Evolutionary conservation across 305 asterid species (phyloP), one percentile per base, ranked within the genome.

Genomic region (Fraxinus latifolia): DNA sequence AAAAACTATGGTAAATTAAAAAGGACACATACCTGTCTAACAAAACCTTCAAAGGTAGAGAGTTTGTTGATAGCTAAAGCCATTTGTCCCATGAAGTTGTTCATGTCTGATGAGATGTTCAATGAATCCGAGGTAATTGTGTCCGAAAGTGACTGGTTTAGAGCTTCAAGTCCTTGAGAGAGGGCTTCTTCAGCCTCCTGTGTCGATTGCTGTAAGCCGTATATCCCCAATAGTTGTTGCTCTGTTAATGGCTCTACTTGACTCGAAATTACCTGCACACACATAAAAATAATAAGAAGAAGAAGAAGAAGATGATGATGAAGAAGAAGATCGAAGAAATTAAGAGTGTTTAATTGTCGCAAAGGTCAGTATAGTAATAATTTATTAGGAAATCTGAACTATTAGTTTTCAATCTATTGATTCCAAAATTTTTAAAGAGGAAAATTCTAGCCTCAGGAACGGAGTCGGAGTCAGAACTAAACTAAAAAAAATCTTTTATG

Each of bases 151-250:
- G 92, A 90, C 2, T 90, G 92, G 8, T 90, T 86, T 2, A 93
- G 82, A 6, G 88, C 84, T 4, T 91, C 96, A 2, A 93, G 82
- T 0, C 95, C 97, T 79, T 89, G 92, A 32, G 93, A 87, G 0
- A 94, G 86, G 3, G 91, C 94, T 29, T 91, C 96, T 83, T 94
- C 98, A 0, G 95, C 92, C 82, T 92, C 93, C 58, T 87, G 90
- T 1, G 97, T 89, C 0, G 93, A 85, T 76, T 91, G 91, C 72
- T 92, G 97, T 44, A 94, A 65, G 1, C 87, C 89, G 71, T 86
- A 90, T 2, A 94, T 85, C 23, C 89, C 95, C 89, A 90, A 60
- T 12, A 90, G 23, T 53, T 93, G 97, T 6, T 88, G 87, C 89
- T 94, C 97, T 8, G 92, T 88, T 65, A 93, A 58, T 12, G 93